Base-by-base conservation (phyloP, 805 yeast genomes). In the Sugiyamaella valdiviana region DNA sequence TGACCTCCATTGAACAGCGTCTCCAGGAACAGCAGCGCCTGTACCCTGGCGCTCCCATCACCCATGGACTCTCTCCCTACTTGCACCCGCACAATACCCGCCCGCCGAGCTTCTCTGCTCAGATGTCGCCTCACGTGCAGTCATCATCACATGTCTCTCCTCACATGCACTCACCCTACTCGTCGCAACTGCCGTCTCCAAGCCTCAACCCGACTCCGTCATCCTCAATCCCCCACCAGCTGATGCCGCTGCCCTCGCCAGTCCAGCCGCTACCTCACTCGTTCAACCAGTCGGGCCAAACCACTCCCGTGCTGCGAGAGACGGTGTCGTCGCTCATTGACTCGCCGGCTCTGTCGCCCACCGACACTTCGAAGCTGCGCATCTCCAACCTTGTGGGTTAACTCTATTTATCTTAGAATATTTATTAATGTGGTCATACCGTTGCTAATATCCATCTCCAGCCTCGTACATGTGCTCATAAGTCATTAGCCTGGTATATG, bases 341-440 rank as follows among this genome's bases (percentile, higher is more conserved):
- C 32, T 26, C 44, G 35, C 44, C 44, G 15, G 36, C 36, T 3
- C 15, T 41, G 44, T 41, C 44, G 44, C 48, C 48, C 1, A 45
- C 43, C 4, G 44, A 45, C 32, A 45, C 44, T 5, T 45, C 48
- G 21, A 45, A 45, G 39, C 35, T 45, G 22, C 38, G 39, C 10
- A 45, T 45, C 21, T 39, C 48, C 19, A 45, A 45, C 17, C 39
- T 45, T 5, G 48, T 45, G n/a, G 48, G 48, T 15, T 45, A 23
- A 45, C 32, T n/a, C 10, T 26, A 26, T 26, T 26, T 26, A 26
- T 26, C 32, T n/a, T 12, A 26, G 32, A 26, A 12, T 26, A 26
- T 26, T 26, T 26, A 26, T 26, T 26, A 12, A 4, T n/a, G n/a
- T n/a, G n/a, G n/a, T n/a, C n/a, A n/a, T n/a, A n/a, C n/a, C n/a